Evolutionary conservation across 495 filamentous ascomycete genomes (phyloP), one percentile per base, ranked within the genome.

Genomic region (Neurospora cerealis): DNA sequence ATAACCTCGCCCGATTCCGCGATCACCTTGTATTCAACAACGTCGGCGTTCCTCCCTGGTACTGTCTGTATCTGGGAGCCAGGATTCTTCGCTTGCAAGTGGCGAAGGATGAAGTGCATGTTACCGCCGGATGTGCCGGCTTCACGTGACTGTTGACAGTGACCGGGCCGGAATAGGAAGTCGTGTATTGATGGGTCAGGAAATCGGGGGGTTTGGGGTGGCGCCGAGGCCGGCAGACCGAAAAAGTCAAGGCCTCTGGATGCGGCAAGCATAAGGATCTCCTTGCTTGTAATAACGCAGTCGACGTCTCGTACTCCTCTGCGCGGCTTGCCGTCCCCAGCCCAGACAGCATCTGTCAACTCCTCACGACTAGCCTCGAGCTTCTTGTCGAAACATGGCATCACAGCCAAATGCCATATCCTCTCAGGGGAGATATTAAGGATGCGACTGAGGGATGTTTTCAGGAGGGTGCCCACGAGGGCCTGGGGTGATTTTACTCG

Each of bases 331-430:
- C 83, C 82, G 36, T 79, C 76, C 39, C 81, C 80, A 37, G 80
- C 81, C 96, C 96, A 98, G 32, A 89, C 87, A 0, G 87, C 81
- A 79, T 94, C 91, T 4, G 96, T 99, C 41, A 99, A 87, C 80
- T 99, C 96, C 79, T 92, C 92, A 28, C 96, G 90, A 72, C 93
- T 96, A 9, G 95, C 96, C 82, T 99, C 96, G 17, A 99, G 89
- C 82, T 99, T 99, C 84, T 99, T 99, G 83, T 99, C 96, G 80
- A 99, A 99, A 80, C 96, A 99, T 32, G 96, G 96, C 96, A 98
- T 98, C 41, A 99, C 85, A 5, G 94, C 93, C 48, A 98, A 80
- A 80, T 98, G 93, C 93, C 96, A 99, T 80, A 98, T 94, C 70
- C 89, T 89, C 73, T 92, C 91, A 0, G 94, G 91, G 1, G 91